Evolutionary conservation across 495 filamentous ascomycete genomes (phyloP).

Genomic region (Penicillium goetzii): DNA sequence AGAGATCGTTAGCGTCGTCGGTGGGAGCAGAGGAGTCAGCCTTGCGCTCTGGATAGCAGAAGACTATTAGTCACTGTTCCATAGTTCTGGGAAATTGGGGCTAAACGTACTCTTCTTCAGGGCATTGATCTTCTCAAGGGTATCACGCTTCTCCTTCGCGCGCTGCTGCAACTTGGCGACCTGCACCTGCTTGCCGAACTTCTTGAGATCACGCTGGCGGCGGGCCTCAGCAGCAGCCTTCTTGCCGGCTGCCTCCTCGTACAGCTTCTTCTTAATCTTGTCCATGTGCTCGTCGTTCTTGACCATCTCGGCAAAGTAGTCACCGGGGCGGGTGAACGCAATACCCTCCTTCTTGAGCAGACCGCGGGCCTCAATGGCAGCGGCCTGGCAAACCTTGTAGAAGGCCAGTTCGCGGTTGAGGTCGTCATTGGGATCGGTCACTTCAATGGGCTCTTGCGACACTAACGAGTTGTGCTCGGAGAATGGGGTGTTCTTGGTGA

Average conservation of each 20-base stretch:
- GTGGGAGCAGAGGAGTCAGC: constrained; percentile 65
- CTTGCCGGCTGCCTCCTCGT: constrained; percentile 88
- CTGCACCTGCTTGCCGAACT: constrained; percentile 99
- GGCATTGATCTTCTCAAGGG: constrained; percentile 87
- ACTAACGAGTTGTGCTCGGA: constrained; percentile 66
- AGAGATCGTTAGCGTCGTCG: constrained; percentile 79
- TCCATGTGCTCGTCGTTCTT: constrained; percentile 99
- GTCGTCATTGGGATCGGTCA: constrained; percentile 81
- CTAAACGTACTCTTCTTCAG: constrained; percentile 81
- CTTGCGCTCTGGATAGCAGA: constrained; percentile 71
- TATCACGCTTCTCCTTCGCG: constrained; percentile 85
- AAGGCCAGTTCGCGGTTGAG: constrained; percentile 89
- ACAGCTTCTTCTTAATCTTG: constrained; percentile 88
- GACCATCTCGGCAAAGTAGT: constrained; percentile 99
- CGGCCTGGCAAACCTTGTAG: constrained; percentile 86
- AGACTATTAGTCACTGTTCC: constrained; percentile 27
- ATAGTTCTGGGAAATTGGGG: not conserved
- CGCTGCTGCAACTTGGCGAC: constrained; percentile 93
- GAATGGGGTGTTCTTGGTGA: constrained; percentile 59
- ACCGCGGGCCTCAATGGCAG: constrained; percentile 69
- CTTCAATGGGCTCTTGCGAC: constrained; percentile 54
- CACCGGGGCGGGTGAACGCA: constrained; percentile 82
- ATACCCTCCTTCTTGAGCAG: constrained; percentile 80
- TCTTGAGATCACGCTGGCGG: constrained; percentile 93
- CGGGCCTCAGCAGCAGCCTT: constrained; percentile 91